phyloP scores from a whole-genome alignment of 345 rosid genomes.

The Lepidium sativum region DNA sequence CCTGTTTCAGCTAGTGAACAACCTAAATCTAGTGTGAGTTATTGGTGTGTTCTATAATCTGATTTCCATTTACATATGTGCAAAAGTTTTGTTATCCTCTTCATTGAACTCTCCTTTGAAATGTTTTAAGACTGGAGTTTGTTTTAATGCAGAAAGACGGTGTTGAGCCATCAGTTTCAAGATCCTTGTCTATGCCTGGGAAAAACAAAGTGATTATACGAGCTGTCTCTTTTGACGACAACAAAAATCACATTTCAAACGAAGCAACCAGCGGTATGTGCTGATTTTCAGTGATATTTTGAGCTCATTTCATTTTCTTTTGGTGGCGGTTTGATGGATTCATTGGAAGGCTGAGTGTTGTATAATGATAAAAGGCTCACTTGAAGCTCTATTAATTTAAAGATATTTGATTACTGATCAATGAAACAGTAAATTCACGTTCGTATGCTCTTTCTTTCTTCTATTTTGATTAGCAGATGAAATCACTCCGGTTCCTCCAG shows the following conservation, averaged over 20 bases:
- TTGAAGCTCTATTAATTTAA: neutral
- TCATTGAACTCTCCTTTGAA: neutral
- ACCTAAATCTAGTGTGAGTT: constrained; percentile 38
- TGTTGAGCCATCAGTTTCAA: constrained; percentile 44
- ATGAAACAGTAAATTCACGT: neutral
- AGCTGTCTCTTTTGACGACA: constrained; percentile 55
- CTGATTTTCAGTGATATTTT: neutral
- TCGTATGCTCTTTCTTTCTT: constrained; percentile 1
- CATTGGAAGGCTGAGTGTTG: neutral
- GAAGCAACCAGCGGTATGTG: constrained; percentile 46
- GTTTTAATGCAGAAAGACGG: constrained; percentile 49
- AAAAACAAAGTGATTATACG: constrained; percentile 70
- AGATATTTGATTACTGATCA: neutral
- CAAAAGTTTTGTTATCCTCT: neutral
- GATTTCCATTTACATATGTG: neutral
- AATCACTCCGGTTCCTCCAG: constrained; percentile 39
- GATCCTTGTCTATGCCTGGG: constrained; percentile 74
- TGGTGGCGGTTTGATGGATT: neutral
- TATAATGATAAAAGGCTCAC: neutral
- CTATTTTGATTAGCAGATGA: constrained; percentile 46
- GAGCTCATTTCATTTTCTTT: neutral
- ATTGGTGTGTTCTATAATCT: neutral
- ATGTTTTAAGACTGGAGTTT: neutral
- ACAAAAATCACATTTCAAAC: constrained; percentile 23
- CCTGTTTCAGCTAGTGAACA: constrained; percentile 53